These are phyloP conservation scores for Gonium pectorale DNA, from an alignment of 139 green algal species.

Conservation along the genomic window DNA sequence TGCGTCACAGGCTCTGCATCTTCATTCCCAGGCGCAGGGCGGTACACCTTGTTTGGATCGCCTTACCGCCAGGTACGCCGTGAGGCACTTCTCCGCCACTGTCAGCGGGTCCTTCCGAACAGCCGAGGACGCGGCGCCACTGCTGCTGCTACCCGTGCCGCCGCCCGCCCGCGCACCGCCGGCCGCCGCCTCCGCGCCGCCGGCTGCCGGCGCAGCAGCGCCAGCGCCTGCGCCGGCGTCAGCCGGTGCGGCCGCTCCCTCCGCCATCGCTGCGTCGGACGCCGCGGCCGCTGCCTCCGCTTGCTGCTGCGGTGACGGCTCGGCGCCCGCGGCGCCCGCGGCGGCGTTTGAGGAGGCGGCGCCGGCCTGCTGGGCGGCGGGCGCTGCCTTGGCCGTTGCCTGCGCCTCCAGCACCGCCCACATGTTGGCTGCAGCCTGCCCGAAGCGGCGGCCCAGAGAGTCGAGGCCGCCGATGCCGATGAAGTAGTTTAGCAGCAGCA, in stretches of 20 bases:
- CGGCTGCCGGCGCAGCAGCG: slow-evolving; percentile 13
- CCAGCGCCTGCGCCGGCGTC: neutral
- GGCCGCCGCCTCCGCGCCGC: neutral
- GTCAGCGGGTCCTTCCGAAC: slow-evolving; percentile 46
- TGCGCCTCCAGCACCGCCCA: slow-evolving; percentile 44
- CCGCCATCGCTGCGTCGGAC: slow-evolving; percentile 34
- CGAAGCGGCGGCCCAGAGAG: slow-evolving; percentile 39
- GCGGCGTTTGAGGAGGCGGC: too few relatives aligned
- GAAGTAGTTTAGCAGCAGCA: slow-evolving; percentile 87
- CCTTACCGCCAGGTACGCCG: slow-evolving; percentile 47
- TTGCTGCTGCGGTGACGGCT: neutral
- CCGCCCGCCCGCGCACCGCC: neutral
- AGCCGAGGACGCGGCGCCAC: neutral
- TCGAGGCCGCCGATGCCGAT: slow-evolving; percentile 52
- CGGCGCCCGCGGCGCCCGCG: neutral
- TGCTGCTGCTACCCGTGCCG: neutral
- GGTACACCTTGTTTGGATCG: too few relatives aligned
- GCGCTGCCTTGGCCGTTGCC: neutral
- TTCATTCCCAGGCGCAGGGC: too few relatives aligned
- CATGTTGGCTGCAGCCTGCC: slow-evolving; percentile 28
- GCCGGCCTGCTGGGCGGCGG: neutral
- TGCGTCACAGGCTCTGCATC: too few relatives aligned
- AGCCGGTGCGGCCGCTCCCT: neutral
- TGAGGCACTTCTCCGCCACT: slow-evolving; percentile 60
- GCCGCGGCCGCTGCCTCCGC: neutral